Conservation (phyloP, 352 stramenopile genomes). For the Globisporangium nodosum region DNA sequence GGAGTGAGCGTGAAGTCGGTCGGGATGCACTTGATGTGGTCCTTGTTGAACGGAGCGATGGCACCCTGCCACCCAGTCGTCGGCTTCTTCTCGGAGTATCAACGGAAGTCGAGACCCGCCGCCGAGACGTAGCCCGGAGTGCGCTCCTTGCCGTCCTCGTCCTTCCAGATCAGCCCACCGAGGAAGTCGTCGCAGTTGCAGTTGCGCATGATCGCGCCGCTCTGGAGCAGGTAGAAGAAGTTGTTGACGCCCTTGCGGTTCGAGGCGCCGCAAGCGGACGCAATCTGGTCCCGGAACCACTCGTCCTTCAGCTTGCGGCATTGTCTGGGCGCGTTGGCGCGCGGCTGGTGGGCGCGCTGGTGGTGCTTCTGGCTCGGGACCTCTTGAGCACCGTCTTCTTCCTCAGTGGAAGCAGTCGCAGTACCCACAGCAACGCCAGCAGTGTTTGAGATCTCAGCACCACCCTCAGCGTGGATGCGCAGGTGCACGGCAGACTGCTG, state of each 20-base stretch:
- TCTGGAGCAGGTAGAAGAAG: neutral
- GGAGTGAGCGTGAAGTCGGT: neutral
- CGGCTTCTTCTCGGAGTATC: neutral
- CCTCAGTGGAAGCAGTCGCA: neutral
- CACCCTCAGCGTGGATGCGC: neutral
- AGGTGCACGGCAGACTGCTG: neutral
- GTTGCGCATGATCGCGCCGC: neutral
- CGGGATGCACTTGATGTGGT: neutral
- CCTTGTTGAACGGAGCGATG: neutral
- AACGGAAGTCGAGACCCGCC: neutral
- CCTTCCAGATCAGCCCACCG: neutral
- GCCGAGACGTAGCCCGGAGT: neutral
- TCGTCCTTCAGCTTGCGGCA: neutral
- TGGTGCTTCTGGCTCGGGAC: neutral
- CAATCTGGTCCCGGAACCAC: neutral
- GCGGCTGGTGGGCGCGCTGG: neutral
- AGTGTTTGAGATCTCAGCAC: neutral
- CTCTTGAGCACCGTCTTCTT: neutral
- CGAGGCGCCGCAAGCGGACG: neutral
- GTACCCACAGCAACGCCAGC: no score
- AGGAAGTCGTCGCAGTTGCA: neutral
- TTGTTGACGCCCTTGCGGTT: neutral
- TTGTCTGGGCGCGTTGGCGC: neutral
- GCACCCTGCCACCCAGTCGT: neutral
- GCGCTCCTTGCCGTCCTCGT: neutral